These are phyloP conservation scores for Penicillium diatomitis DNA, from an alignment of 495 filamentous ascomycete species.

Conservation along the genomic window DNA sequence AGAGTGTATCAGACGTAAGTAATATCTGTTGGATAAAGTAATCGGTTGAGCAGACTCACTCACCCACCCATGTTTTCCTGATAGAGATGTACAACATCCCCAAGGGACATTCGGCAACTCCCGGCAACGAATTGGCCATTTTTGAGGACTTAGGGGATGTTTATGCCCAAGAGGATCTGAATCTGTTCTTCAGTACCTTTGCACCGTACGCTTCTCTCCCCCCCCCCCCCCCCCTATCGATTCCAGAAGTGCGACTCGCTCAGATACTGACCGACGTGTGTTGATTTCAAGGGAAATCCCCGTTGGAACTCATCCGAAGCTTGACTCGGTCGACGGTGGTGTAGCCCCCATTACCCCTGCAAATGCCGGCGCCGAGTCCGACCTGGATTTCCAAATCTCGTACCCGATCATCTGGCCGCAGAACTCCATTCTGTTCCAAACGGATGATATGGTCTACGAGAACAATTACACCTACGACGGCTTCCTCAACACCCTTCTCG, in stretches of 20 bases:
- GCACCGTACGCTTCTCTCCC: constrained; percentile 8
- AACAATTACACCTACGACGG: constrained; percentile 28
- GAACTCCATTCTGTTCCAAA: constrained; percentile 48
- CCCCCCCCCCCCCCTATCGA: background rate
- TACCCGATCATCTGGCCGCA: constrained; percentile 51
- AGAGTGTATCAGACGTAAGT: constrained; percentile 20
- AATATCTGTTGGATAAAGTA: background rate
- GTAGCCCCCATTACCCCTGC: constrained; percentile 19
- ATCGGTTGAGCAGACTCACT: background rate
- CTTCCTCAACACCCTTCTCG: constrained; percentile 42
- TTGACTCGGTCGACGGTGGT: constrained; percentile 36
- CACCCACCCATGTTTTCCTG: background rate
- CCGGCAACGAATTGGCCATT: constrained; percentile 37
- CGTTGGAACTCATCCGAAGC: constrained; percentile 28
- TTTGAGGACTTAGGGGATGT: constrained; percentile 33
- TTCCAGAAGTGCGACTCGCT: background rate
- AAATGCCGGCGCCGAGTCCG: constrained; percentile 37
- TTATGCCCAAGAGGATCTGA: constrained; percentile 47
- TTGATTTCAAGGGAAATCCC: constrained; percentile 19
- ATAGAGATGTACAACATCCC: constrained; percentile 37
- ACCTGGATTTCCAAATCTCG: constrained; percentile 42
- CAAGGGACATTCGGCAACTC: constrained; percentile 21
- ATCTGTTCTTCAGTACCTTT: constrained; percentile 46
- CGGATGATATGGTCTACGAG: constrained; percentile 45
- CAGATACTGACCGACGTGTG: background rate